Base-by-base conservation (phyloP, 2,329 filamentous ascomycete species). In the Trichophyton schoenleinii region DNA sequence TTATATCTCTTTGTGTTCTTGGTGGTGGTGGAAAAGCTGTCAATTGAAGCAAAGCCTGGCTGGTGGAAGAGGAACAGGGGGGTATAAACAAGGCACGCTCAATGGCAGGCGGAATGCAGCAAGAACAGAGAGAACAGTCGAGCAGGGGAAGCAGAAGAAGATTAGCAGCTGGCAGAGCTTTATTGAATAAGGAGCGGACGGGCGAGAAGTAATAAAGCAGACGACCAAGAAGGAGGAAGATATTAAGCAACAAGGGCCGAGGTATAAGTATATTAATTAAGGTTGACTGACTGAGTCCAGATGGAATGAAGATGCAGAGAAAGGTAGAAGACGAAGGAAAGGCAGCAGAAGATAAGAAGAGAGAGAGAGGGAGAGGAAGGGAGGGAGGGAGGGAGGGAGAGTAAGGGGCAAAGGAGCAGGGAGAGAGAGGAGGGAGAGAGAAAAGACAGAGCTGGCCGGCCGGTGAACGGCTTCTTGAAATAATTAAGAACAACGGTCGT, bases 381-480 rank as follows among this genome's bases (percentile, higher is more conserved):
- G 28, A 36, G 34, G 53, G 48, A 57, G 59, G 44, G 34, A 36
- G 11, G 34, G 22, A 58, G n/a, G 6, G 6, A 7, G 1, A 28
- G 28, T 4, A 6, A 36, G 34, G 53, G 48, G 55, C 18, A 18
- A 18, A 18, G 18, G 18, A 18, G 18, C 18, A 58, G 34, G 9
- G 11, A n/a, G 22, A 58, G 28, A 58, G 28, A 52, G n/a, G 22
- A 58, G 28, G 52, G 28, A 52, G n/a, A 25, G 31, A 34, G 22
- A 25, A 48, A 59, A 57, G 59, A 58, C 49, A 41, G 34, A 11
- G 60, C 53, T 58, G 44, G 58, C 52, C 41, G 20, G 25, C 57
- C 36, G 48, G 42, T 13, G 59, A 53, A 41, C 13, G 59, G 18
- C 28, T 25, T 53, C 28, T 25, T 53, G 13, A 53, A 53, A 53